Evolutionary conservation across 208 protist genomes (phyloP), one percentile per base, ranked within the genome.

Genomic region (Acanthamoeba castellanii): DNA sequence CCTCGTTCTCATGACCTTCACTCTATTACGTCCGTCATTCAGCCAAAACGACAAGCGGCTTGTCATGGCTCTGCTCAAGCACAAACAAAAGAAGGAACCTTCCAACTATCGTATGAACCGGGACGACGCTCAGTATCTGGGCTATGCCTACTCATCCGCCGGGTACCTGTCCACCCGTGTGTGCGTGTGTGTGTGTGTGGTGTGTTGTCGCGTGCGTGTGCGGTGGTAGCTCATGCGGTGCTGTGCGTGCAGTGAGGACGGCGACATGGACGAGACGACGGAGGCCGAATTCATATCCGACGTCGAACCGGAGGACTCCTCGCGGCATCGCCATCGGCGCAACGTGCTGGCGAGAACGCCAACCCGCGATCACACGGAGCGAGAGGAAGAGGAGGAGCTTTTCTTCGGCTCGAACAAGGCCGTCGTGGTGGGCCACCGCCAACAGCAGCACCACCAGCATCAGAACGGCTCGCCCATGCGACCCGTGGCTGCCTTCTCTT

Each of bases 91-190:
- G 42, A 42, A 34, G 37, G 74, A 82, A 18, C 74, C 74, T 3
- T 42, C 74, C 27, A 25, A 52, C 18, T 82, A 82, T 50, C 74
- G 74, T 37, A 42, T 82, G 22, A 55, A 42, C 42, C 11, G 37
- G 42, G 74, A 42, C 42, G 74, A 82, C 42, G 74, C 74, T 25
- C 74, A 82, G 74, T 82, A 82, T 82, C 74, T 82, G 74, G 74
- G 74, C 74, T 82, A 82, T 22, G 74, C 74, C 74, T 82, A 82
- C 74, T 82, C 74, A 18, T 82, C 74, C 42, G 74, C 74, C 20
- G 74, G 74, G 74, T 82, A 82, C 32, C 2, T 14, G 16, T 76
- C 18, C 34, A 18, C 42, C 0, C 74, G 1, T 50, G 74, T 78
- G 32, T 55, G 50, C 14, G 50, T 52, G 47, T 52, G 55, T 22